phyloP scores from a whole-genome alignment of 2,329 filamentous ascomycete genomes.

The Scedosporium aurantiacum region DNA sequence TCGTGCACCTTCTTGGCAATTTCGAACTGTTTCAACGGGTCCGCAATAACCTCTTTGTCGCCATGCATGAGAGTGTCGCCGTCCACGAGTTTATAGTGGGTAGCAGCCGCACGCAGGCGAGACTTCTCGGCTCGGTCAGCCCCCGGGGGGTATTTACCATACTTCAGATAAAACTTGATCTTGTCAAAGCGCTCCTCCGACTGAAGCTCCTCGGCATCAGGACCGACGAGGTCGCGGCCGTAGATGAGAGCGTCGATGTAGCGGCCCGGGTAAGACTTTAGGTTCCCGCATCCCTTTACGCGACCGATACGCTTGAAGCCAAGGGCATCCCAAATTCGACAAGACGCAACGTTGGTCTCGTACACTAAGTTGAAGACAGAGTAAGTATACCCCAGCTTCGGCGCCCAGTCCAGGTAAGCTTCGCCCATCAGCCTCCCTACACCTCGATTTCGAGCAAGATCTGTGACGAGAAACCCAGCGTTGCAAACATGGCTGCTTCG shows the following conservation, averaged over 20 bases:
- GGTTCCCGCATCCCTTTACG: conserved; percentile 60
- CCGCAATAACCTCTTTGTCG: conserved; percentile 91
- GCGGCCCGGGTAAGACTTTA: conserved; percentile 57
- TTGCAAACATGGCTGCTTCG: conserved; percentile 88
- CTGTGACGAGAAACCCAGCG: conserved; percentile 66
- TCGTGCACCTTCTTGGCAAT: conserved; percentile 72
- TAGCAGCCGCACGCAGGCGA: conserved; percentile 82
- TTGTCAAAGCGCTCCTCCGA: conserved; percentile 68
- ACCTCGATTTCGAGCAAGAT: conserved; percentile 60
- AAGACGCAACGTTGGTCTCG: conserved; percentile 84
- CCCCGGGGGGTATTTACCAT: conserved; percentile 83
- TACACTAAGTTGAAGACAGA: conserved; percentile 92
- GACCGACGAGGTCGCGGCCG: conserved; percentile 49
- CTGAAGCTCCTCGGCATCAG: conserved; percentile 22
- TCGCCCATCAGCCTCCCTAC: conserved; percentile 68
- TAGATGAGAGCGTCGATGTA: conserved; percentile 69
- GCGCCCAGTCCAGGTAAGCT: conserved; percentile 66
- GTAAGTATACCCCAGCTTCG: conserved; percentile 76
- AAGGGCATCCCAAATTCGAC: conserved; percentile 82
- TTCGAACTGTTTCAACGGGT: conserved; percentile 80
- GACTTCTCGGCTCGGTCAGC: conserved; percentile 94
- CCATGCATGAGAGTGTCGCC: conserved; percentile 87
- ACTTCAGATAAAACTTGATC: conserved; percentile 94
- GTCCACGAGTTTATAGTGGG: conserved; percentile 78
- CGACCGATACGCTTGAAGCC: conserved; percentile 88